Evolutionary conservation across 345 rosid genomes (phyloP).

Genomic region (Murraya koenigii): DNA sequence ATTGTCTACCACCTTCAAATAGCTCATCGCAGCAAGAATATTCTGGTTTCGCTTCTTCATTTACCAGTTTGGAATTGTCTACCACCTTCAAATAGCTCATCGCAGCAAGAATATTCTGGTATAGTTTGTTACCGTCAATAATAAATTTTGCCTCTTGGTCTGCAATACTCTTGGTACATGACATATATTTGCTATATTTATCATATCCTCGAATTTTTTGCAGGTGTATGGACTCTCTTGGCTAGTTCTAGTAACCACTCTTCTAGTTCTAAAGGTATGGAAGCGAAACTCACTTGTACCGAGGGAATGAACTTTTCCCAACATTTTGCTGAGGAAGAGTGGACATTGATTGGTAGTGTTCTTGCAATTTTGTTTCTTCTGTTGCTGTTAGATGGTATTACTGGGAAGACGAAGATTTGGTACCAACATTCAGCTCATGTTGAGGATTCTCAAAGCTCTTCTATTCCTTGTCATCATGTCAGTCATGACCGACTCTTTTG

Average conservation of each 20-base stretch:
- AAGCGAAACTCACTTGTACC: not conserved
- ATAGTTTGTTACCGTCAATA: too few relatives aligned
- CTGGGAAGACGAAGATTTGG: slow-evolving; percentile 80
- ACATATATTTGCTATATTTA: not conserved
- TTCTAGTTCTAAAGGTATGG: slow-evolving; percentile 78
- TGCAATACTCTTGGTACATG: not conserved
- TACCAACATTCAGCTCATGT: slow-evolving; percentile 83
- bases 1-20: slow-evolving; percentile 95
- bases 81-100: too few relatives aligned
- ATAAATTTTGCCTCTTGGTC: too few relatives aligned
- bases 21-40: slow-evolving; percentile 52
- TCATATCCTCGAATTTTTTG: slow-evolving; percentile 3
- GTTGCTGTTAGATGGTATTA: slow-evolving; percentile 61
- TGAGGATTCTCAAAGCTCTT: slow-evolving; percentile 91
- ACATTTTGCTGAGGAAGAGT: not conserved
- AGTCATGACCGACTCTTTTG: slow-evolving; percentile 80
- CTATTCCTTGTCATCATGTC: slow-evolving; percentile 82
- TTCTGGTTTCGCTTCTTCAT: slow-evolving; percentile 46
- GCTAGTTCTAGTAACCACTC: slow-evolving; percentile 60
- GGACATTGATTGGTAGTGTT: not conserved
- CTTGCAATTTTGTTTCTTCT: not conserved
- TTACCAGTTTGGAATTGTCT: too few relatives aligned
- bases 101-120: too few relatives aligned
- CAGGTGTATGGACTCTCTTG: slow-evolving; percentile 94
- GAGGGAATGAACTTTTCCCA: not conserved